Evolutionary conservation across 495 filamentous ascomycete species (phyloP), one percentile per base, ranked within the genome.

Genomic region (Schizothecium vesticola): DNA sequence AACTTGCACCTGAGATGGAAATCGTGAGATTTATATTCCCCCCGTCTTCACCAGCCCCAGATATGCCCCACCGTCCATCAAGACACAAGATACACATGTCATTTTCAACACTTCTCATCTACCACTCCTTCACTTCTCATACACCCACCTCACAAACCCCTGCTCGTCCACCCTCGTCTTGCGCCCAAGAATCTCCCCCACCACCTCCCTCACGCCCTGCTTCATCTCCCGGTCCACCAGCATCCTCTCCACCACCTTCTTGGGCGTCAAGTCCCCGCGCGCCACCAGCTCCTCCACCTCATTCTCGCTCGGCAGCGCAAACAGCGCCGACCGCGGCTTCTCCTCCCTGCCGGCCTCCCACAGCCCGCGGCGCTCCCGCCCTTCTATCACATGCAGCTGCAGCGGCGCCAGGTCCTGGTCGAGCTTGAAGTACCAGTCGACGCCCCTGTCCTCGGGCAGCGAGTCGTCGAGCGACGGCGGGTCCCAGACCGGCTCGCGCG

Each of bases 221-320:
- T 87, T 86, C 26, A 82, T 79, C 3, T 74, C 70, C 56, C 72
- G 76, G 67, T 68, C 69, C 12, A 70, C 70, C 11, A 89, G 67
- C 58, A 92, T 85, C 51, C 79, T 66, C 23, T 80, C 68, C 33
- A 88, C 73, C 13, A 90, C 69, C 61, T 84, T 74, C 11, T 80
- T 74, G 28, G 16, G 70, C 25, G 76, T 80, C 71, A 70, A 74
- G 4, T 66, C 70, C 33, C 76, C 79, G 64, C 74, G 68, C 31
- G 69, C 73, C 3, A 93, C 83, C 66, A 87, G 68, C 16, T 73
- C 64, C 82, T 86, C 78, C 22, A 98, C 87, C 22, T 91, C 84
- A n/a, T 68, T 57, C 79, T 99, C 94, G 23, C 78, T 83, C 56
- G 94, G 94, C 26, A 99, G 81, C n/a, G 88, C 88, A 43, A 81